Base-by-base conservation (phyloP, 768 basidiomycete species). In the Tubosaeta sp. region DNA sequence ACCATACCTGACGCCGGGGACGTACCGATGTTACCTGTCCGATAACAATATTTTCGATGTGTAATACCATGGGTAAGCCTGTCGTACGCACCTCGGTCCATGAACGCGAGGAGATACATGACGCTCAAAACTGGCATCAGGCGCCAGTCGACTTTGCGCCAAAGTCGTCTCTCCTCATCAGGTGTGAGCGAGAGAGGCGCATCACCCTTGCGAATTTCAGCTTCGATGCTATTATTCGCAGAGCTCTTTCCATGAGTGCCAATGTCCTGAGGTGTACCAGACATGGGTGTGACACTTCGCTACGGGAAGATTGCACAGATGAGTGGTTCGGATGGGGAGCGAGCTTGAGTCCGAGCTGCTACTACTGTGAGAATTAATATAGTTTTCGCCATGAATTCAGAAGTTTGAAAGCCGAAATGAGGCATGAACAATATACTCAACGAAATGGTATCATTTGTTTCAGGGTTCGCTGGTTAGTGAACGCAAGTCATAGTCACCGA, bases 51-150 rank as follows among this genome's bases (percentile, higher is more conserved):
- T 2, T 29, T 29, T 29, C 29, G 10, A 43, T 25, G 43, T 25
- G 26, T n/a, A 22, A 19, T 5, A 16, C 19, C 9, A 6, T 22
- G 4, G 13, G 31, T n/a, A 2, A n/a, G 25, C 14, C 32, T 3
- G n/a, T n/a, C 19, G 27, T 5, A 59, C 72, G 32, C 45, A 75
- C 82, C 81, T 73, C 84, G 70, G 62, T 86, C 85, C 62, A 86
- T 68, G 65, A 84, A 85, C 5, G 80, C 81, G 27, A 83, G 64
- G 43, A 86, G 67, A 62, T 84, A 85, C 73, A 85, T 78, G 39
- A 83, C 54, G 1, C 76, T 67, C 29, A 85, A 65, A 32, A 82
- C 81, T 3, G 81, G 80, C 74, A 83, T 76, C 33, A 84, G 67
- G 47, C 78, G 71, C 6, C 73, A 34, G 57, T 86, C 83, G 17